Base-by-base conservation (phyloP, 306 rosid genomes). In the Ochetophila trinervis region DNA sequence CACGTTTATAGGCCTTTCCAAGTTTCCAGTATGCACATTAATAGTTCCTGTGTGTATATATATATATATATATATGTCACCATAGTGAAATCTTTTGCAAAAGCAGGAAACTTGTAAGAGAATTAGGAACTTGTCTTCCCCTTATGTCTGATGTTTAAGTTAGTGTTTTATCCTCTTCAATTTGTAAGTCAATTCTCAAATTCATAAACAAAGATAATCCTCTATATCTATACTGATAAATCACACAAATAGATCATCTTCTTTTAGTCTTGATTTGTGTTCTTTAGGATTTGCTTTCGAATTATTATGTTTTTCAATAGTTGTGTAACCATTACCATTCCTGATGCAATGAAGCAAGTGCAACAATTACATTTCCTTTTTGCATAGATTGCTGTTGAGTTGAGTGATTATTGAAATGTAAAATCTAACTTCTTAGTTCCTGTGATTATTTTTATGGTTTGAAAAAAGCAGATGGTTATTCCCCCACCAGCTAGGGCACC, bases 401-500 rank as follows among this genome's bases (percentile, higher is more conserved):
- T 36, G 45, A 40, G 10, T 40, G 45, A 40, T 40, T 8, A 40
- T 40, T 40, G 45, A 40, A 40, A n/a, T 56, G 45, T 50, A 51
- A 36, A 11, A 40, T 16, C 3, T 40, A 52, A 18, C 12, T 19
- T 8, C 37, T 47, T 14, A 5, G 6, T 16, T 53, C 4, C 3
- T 5, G 14, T 48, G 19, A 16, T 60, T 66, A 16, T 4, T 40
- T 23, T 55, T 53, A 5, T 36, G 60, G 65, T 3, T 62, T 75
- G 74, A 13, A 52, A 49, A 58, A 62, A 78, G 81, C 82, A 79
- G 20, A 86, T 93, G 97, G 95, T 88, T 71, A 74, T 86, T 71
- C 91, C 84, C 44, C 94, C 88, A 12, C 95, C 96, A 16, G 78
- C 63, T 30, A 84, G 84, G 77, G 79, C 95, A 73, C 83, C 84